Evolutionary conservation across 352 stramenopile species (phyloP).

Genomic region (Phytophthora fragariae): DNA sequence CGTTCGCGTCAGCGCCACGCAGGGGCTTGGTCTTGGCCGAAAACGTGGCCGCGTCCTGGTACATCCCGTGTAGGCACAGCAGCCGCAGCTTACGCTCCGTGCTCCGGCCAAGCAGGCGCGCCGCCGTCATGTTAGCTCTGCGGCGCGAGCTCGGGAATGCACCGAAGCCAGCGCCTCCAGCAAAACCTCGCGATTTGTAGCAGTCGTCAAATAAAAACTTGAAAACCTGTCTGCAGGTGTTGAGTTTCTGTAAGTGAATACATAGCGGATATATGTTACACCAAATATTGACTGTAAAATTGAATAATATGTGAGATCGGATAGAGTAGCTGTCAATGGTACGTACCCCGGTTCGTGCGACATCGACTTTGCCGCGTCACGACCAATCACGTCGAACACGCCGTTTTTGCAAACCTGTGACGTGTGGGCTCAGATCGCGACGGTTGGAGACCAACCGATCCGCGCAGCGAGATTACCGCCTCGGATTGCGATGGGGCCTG

Average conservation of each 20-base stretch:
- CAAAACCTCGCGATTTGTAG: slow-evolving; percentile 16
- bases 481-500: too few relatives aligned
- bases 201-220: neutral
- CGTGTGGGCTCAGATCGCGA: slow-evolving; percentile 5
- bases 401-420: slow-evolving; percentile 1
- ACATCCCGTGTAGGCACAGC: slow-evolving; percentile 89
- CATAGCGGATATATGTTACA: too few relatives aligned
- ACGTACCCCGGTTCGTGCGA: neutral
- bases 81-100: slow-evolving; percentile 61
- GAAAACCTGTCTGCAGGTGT: neutral
- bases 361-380: neutral
- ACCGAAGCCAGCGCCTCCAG: slow-evolving; percentile 16
- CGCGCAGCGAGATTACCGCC: slow-evolving; percentile 13
- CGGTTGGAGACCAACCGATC: neutral
- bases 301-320: neutral
- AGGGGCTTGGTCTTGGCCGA: slow-evolving; percentile 74
- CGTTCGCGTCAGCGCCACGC: slow-evolving; percentile 32
- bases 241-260: too few relatives aligned
- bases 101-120: slow-evolving; percentile 20
- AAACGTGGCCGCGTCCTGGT: slow-evolving; percentile 80
- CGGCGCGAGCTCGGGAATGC: slow-evolving; percentile 21
- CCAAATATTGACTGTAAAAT: too few relatives aligned
- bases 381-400: slow-evolving; percentile 13
- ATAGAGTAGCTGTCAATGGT: neutral
- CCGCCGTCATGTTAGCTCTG: slow-evolving; percentile 26